Conservation (phyloP, 805 yeast genomes). For the Wickerhamomyces xylosicus region DNA sequence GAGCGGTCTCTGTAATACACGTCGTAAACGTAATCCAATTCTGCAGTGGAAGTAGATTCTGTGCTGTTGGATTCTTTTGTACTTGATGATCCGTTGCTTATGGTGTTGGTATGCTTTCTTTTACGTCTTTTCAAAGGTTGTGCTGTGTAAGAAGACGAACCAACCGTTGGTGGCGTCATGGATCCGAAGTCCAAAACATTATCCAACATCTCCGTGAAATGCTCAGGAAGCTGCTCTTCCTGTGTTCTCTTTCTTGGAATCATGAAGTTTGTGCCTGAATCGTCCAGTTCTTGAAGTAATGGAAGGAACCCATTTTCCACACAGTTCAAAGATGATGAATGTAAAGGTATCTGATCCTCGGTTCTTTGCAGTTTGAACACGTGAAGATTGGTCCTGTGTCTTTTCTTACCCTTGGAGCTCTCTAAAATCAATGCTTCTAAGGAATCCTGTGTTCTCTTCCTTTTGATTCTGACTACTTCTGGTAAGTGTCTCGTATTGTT, state of each 20-base stretch:
- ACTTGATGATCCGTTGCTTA: no score
- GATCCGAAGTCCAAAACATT: slow-evolving; percentile 49
- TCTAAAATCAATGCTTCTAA: slow-evolving; percentile 57
- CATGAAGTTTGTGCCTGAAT: slow-evolving; percentile 17
- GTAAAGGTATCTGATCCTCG: slow-evolving; percentile 22
- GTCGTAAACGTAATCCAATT: slow-evolving; percentile 82
- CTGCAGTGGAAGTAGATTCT: slow-evolving; percentile 7
- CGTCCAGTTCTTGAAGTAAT: slow-evolving; percentile 19
- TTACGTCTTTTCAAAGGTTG: slow-evolving; percentile 17
- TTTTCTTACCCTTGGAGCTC: slow-evolving; percentile 23
- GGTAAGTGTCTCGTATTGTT: no score
- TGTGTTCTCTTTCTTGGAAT: slow-evolving; percentile 11
- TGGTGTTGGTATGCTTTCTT: slow-evolving; percentile 9
- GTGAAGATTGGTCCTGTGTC: slow-evolving; percentile 26
- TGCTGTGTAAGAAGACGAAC: background rate
- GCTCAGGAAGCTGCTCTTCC: slow-evolving; percentile 38
- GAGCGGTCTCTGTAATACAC: slow-evolving; percentile 64
- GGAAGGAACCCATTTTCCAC: slow-evolving; percentile 10
- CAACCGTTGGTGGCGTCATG: no score
- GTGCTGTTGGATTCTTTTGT: background rate
- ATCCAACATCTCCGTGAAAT: slow-evolving; percentile 66
- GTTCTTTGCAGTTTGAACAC: slow-evolving; percentile 40
- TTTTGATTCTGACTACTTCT: slow-evolving; percentile 68
- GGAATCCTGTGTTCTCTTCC: slow-evolving; percentile 83
- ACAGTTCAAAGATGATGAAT: no score